Percentiles rank a stretch among this genome's conserved stretches.
Conservation (phyloP, 2,329 filamentous ascomycete genomes). For the Apiospora rasikravindrae region DNA sequence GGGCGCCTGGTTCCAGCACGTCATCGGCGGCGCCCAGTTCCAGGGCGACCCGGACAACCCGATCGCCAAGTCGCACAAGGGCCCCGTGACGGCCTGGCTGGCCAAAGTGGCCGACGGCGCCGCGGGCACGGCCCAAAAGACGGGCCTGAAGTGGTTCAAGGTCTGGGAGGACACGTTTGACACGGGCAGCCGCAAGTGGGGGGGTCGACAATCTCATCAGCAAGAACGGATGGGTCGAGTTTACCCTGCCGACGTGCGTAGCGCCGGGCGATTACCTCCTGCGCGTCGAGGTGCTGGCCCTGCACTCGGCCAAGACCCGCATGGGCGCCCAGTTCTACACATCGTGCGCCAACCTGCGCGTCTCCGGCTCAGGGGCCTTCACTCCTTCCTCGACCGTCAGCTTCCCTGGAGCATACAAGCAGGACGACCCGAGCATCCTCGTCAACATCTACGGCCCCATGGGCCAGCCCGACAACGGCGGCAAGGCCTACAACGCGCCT, state of each 20-base stretch:
- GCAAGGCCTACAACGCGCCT: conserved; percentile 42
- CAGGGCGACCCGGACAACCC: conserved; percentile 56
- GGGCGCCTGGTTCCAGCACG: conserved; percentile 58
- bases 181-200: conserved; percentile 50
- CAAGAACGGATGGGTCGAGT: conserved; percentile 51
- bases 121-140: conserved; percentile 44
- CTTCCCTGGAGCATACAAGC: conserved; percentile 52
- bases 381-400: conserved; percentile 44
- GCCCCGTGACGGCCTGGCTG: conserved; percentile 58
- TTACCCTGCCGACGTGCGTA: conserved; percentile 56
- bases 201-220: conserved; percentile 48
- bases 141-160: conserved; percentile 63
- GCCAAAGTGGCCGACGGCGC: conserved; percentile 58
- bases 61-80: conserved; percentile 60
- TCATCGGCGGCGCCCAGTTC: conserved; percentile 58
- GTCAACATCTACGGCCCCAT: conserved; percentile 52
- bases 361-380: conserved; percentile 45
- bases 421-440: conserved; percentile 49
- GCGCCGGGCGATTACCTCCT: conserved; percentile 60
- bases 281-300: conserved; percentile 58
- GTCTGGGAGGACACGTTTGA: conserved; percentile 57
- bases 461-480: conserved; percentile 48
- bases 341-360: conserved; percentile 45
- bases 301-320: conserved; percentile 54
- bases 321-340: conserved; percentile 50